phyloP scores from a whole-genome alignment of 331 rosid species.

The Dryas integrifolia region DNA sequence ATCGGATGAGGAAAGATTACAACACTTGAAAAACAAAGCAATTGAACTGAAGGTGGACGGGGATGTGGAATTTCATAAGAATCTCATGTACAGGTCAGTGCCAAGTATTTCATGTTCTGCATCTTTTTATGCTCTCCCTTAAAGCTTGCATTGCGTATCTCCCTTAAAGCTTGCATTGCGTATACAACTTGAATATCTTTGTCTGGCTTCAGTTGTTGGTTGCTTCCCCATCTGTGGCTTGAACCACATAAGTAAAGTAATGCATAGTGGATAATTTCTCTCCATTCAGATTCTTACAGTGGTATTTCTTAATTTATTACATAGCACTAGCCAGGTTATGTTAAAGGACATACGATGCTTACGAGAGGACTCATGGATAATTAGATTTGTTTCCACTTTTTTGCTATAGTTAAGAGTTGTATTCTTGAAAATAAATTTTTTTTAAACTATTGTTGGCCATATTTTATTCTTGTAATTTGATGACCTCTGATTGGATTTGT shows the following conservation, averaged over 20 bases:
- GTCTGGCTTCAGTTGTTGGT: no score
- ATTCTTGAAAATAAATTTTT: not conserved
- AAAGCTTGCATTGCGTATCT: not conserved
- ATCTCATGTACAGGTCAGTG: constrained; percentile 72
- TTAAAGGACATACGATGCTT: no score
- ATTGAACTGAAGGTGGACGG: constrained; percentile 59
- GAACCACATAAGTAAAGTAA: no score
- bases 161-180: not conserved
- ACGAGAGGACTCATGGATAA: no score
- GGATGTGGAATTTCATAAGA: constrained; percentile 77
- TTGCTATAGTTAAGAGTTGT: not conserved
- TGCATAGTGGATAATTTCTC: no score
- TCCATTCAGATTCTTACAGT: no score
- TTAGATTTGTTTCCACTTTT: no score
- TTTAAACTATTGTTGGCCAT: not conserved
- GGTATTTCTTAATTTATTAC: not conserved
- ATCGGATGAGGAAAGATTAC: constrained; percentile 79
- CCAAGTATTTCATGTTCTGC: constrained; percentile 10
- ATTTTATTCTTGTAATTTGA: not conserved
- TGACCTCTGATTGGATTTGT: not conserved
- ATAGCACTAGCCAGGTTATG: no score
- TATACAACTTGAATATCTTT: not conserved
- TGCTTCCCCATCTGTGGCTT: no score
- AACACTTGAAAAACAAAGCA: constrained; percentile 61
- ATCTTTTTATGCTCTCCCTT: not conserved